Percentiles rank a stretch among this genome's conserved stretches.
phyloP scores from a whole-genome alignment of 2,329 filamentous ascomycete species.

The Fusarium torreyae region DNA sequence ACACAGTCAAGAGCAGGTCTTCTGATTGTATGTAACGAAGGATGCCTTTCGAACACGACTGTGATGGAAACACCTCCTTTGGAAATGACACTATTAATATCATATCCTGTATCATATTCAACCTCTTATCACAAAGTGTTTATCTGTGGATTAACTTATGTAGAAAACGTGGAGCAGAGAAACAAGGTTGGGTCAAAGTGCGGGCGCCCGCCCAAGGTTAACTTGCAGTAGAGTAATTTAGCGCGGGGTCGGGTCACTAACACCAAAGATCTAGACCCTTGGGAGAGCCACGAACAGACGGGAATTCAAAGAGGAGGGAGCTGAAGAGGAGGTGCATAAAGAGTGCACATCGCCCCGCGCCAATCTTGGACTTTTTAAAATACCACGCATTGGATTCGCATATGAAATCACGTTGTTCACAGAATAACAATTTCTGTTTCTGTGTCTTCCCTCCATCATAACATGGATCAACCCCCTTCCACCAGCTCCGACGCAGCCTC shows the following conservation, averaged over 20 bases:
- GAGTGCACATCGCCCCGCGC: not conserved
- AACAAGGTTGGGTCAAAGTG: constrained; percentile 30
- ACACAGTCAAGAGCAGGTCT: not conserved
- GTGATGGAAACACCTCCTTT: no score
- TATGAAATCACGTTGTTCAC: no score
- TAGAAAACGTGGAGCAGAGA: constrained; percentile 19
- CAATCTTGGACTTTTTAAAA: not conserved
- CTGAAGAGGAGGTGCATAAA: constrained; percentile 6
- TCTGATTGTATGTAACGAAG: no score
- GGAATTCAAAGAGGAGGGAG: not conserved
- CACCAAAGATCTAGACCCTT: constrained; percentile 33
- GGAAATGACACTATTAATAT: no score
- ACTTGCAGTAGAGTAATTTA: constrained; percentile 8
- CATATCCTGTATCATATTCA: no score
- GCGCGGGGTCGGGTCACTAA: constrained; percentile 28
- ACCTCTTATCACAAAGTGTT: not conserved
- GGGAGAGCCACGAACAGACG: constrained; percentile 1
- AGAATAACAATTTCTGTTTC: no score
- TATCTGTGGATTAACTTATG: not conserved
- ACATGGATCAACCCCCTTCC: constrained; percentile 46
- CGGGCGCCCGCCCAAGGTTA: constrained; percentile 8
- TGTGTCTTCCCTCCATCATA: not conserved
- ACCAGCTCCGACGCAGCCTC: constrained; percentile 53
- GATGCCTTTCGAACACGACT: no score
- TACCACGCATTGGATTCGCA: no score